Percentiles rank a stretch among this genome's conserved stretches.
phyloP scores from a whole-genome alignment of 306 rosid genomes.

The Bauhinia variegata region DNA sequence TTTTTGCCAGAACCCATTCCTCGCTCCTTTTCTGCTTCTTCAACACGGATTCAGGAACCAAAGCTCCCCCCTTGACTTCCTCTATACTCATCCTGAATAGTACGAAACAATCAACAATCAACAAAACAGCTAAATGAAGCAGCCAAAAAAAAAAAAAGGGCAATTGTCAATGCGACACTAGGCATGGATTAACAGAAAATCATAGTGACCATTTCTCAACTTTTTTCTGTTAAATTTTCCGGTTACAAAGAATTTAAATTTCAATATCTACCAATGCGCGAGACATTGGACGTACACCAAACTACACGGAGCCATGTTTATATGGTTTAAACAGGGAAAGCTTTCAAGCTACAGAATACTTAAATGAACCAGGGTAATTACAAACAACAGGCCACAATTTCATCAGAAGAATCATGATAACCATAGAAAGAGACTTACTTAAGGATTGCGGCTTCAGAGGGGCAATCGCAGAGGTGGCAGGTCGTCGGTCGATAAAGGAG shows the following conservation, averaged over 20 bases:
- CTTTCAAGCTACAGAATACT: not conserved
- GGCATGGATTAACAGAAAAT: no score
- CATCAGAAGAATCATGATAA: not conserved
- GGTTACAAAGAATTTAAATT: not conserved
- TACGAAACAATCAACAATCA: no score
- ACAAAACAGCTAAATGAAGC: not conserved
- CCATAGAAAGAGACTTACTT: not conserved
- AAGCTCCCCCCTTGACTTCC: slow-evolving; percentile 44
- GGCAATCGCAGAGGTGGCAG: not conserved
- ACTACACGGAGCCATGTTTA: not conserved
- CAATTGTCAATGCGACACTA: no score
- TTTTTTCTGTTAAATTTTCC: not conserved
- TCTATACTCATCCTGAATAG: slow-evolving; percentile 52
- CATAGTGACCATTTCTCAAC: no score
- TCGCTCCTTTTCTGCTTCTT: slow-evolving; percentile 71
- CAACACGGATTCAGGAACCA: slow-evolving; percentile 71
- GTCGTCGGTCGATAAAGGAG: not conserved
- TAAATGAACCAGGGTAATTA: not conserved
- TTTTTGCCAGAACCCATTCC: slow-evolving; percentile 66
- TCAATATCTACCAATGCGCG: not conserved
- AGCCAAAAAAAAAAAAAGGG: no score
- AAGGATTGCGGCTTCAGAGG: not conserved
- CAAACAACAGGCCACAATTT: not conserved
- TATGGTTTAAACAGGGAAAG: not conserved
- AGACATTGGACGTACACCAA: not conserved